Evolutionary conservation across 768 basidiomycete genomes (phyloP).

Genomic region (Glaciozyma antarctica): DNA sequence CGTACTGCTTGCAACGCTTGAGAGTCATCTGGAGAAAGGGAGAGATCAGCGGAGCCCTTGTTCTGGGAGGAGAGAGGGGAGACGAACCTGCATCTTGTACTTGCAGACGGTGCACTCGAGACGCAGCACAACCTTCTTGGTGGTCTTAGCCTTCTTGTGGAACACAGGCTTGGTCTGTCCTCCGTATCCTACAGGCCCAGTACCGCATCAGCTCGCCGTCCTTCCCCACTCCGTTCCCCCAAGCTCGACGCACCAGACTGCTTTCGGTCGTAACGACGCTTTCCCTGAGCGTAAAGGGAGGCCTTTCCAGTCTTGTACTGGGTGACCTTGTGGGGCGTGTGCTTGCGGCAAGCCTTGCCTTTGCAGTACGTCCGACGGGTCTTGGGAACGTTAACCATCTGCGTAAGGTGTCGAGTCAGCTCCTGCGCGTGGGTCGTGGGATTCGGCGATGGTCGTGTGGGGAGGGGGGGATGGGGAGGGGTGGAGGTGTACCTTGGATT

Average conservation of each 20-base stretch:
- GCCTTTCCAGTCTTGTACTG: conserved; percentile 99
- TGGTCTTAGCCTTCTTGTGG: conserved; percentile 96
- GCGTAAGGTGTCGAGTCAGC: background rate
- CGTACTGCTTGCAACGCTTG: conserved; percentile 99
- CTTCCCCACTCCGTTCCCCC: background rate
- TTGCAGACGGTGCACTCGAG: conserved; percentile 98
- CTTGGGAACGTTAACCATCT: conserved; percentile 94
- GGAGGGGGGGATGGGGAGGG: too few relatives aligned
- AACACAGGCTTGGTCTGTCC: conserved; percentile 99
- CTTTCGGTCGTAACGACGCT: conserved; percentile 99
- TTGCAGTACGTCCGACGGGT: conserved; percentile 98
- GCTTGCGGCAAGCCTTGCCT: conserved; percentile 92
- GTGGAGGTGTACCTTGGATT: too few relatives aligned
- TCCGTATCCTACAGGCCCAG: conserved; percentile 61
- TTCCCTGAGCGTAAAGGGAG: conserved; percentile 94
- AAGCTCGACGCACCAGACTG: conserved; percentile 51
- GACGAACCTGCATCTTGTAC: conserved; percentile 73
- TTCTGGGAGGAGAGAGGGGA: background rate
- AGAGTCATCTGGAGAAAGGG: conserved; percentile 49
- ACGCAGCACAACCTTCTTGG: conserved; percentile 98
- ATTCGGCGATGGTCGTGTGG: too few relatives aligned
- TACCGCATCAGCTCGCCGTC: background rate
- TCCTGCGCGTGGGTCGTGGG: background rate
- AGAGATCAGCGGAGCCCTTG: background rate
- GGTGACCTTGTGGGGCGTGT: conserved; percentile 99